These are phyloP conservation scores for Tuber borchii DNA, from an alignment of 495 filamentous ascomycete species.

Conservation along the genomic window DNA sequence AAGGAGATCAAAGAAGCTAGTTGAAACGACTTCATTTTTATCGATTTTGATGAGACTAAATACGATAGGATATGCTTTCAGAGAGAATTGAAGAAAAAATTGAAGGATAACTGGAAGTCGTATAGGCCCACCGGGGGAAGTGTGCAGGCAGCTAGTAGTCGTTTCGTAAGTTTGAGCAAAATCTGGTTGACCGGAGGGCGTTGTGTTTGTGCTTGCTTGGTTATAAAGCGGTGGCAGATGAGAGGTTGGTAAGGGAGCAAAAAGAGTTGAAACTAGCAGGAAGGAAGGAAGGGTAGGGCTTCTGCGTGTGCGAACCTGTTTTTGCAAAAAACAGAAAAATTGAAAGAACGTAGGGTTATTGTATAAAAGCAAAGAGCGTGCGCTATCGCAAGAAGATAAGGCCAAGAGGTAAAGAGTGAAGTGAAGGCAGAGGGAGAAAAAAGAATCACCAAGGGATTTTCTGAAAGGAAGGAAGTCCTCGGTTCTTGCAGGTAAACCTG, in stretches of 20 bases:
- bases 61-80: not conserved
- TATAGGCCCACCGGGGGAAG: conserved; percentile 11
- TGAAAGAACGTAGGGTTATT: not conserved
- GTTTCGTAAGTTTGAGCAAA: not conserved
- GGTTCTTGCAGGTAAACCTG: conserved; percentile 28
- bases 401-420: conserved; percentile 17
- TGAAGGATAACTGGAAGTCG: conserved; percentile 4
- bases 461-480: conserved; percentile 36
- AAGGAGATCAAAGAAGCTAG: conserved; percentile 22
- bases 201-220: not conserved
- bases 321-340: conserved; percentile 2
- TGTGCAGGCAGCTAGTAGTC: not conserved
- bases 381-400: conserved; percentile 11
- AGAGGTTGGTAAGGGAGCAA: conserved; percentile 13
- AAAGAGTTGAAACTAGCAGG: conserved; percentile 23
- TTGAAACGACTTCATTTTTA: conserved; percentile 29
- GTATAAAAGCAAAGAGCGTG: not conserved
- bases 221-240: conserved; percentile 4
- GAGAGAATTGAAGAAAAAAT: not conserved
- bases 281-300: not conserved
- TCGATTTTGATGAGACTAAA: not conserved
- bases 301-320: not conserved
- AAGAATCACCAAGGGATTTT: conserved; percentile 14
- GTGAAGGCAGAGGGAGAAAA: not conserved
- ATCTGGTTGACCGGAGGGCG: not conserved